Conservation (phyloP, 2,329 filamentous ascomycete species). For the Scedosporium minutisporum region DNA sequence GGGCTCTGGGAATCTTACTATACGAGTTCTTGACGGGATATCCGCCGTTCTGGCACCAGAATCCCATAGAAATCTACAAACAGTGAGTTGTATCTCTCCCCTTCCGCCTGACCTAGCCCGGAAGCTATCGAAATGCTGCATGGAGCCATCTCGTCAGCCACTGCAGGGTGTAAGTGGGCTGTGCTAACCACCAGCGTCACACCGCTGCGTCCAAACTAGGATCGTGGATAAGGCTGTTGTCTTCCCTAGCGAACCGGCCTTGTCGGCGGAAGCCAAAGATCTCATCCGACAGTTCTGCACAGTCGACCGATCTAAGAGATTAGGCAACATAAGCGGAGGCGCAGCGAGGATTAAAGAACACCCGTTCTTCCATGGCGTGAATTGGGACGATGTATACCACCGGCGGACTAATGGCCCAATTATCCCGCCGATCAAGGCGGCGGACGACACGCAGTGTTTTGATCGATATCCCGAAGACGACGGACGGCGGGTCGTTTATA, state of each 20-base stretch:
- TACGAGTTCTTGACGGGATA: constrained; percentile 81
- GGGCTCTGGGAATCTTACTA: constrained; percentile 74
- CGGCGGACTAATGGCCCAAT: constrained; percentile 60
- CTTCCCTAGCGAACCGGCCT: constrained; percentile 57
- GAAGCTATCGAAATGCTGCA: no score
- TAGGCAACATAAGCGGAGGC: constrained; percentile 71
- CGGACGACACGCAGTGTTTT: constrained; percentile 71
- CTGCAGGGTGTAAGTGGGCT: neutral
- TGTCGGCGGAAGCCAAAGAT: constrained; percentile 61
- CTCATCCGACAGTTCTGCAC: constrained; percentile 70
- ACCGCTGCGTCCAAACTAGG: constrained; percentile 26
- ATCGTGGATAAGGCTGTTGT: constrained; percentile 70
- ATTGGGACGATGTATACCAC: constrained; percentile 64
- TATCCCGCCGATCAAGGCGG: constrained; percentile 61
- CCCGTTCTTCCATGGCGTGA: constrained; percentile 61
- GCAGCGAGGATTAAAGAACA: constrained; percentile 64
- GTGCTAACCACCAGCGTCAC: neutral
- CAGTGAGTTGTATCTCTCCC: constrained; percentile 36
- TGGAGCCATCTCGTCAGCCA: neutral
- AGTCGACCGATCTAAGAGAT: constrained; percentile 65
- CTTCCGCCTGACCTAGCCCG: neutral
- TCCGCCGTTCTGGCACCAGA: constrained; percentile 79
- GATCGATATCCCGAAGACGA: constrained; percentile 75
- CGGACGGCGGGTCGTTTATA: constrained; percentile 54
- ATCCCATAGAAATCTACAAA: constrained; percentile 80